Base-by-base conservation (phyloP, 192 early-diverging fungal species). In the Mortierella hygrophila region DNA sequence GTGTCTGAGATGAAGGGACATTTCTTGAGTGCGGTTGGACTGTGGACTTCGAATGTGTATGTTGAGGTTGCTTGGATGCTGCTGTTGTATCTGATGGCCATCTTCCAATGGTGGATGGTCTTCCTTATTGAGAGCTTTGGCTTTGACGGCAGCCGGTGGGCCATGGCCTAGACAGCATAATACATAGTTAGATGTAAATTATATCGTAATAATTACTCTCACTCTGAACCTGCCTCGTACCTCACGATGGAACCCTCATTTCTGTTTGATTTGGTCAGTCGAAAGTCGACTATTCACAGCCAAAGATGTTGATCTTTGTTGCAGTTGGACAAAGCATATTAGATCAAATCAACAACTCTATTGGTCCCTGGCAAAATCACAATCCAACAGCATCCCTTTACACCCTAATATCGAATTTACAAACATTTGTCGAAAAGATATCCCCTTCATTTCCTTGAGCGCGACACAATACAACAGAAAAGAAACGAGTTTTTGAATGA, bases 141-240 rank as follows among this genome's bases (percentile, higher is more conserved):
- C 15, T 71, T 86, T 38, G 84, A 86, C 70, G 84, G 84, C 15
- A 81, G 84, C 42, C 84, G 79, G 32, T 86, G 84, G 84, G 84
- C 84, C 16, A 63, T 86, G 35, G 84, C 84, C 60, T 86, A 81
- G 54, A 75, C 13, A 18, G 9, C 8, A 72, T 46, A 52, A 63
- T 16, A 40, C 54, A 55, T 29, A 29, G n/a, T 0, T 60, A n/a
- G 44, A 46, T 20, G 18, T 20, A 52, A 52, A 18, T 5, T 20
- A 20, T 52, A 52, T 20, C 9, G 44, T 46, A 46, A 44, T 46
- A 46, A 44, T 44, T 9, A 9, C 9, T 44, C 11, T 44, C 0
- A 44, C 44, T 44, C 44, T 42, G 8, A 44, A 3, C 44, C 38
- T 40, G 38, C 6, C 4, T 40, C 0, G 38, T 40, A 6, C 6